Evolutionary conservation across 257 asterid species (phyloP), one percentile per base, ranked within the genome.

Genomic region (Nicotiana paniculata): DNA sequence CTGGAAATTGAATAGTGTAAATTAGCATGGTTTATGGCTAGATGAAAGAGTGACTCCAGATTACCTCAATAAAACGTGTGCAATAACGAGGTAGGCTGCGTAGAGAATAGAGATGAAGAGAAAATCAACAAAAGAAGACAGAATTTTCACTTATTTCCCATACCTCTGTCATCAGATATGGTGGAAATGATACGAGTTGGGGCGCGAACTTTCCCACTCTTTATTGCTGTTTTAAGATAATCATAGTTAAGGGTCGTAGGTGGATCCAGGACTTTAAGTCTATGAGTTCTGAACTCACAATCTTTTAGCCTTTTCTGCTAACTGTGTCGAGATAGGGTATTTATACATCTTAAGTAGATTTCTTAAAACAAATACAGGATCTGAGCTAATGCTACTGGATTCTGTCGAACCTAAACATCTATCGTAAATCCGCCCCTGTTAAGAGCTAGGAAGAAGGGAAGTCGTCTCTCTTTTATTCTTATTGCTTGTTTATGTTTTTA

Each of bases 21-120:
- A 16, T 13, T 43, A 80, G 18, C 28, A 21, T 8, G 51, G 18
- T 79, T 17, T 32, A 43, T 15, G 30, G 81, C 21, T 81, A 48
- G 72, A 81, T 26, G 77, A 77, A 11, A 33, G 32, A 62, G 51
- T 37, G 68, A 79, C 24, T 8, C n/a, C 46, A 57, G 21, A 59
- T 87, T 85, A 94, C 98, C 97, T 96, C 99, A 77, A 96, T 96
- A 85, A 96, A 96, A 62, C 98, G 98, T 68, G 98, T 83, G 83
- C 99, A 96, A 72, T 96, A 96, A 80, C 89, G 98, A 51, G 99
- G 99, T 88, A 96, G 99, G 87, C 98, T 96, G 67, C 98, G 92
- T 86, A 93, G 94, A 89, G 94, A 96, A 83, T 82, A 58, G 32
- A 35, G 67, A 74, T 48, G 57, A 70, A 81, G 24, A 59, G 81